Percentiles rank a stretch among this genome's conserved stretches.
Conservation (phyloP, 164 flowering plant genomes). For the Annona squamosa region DNA sequence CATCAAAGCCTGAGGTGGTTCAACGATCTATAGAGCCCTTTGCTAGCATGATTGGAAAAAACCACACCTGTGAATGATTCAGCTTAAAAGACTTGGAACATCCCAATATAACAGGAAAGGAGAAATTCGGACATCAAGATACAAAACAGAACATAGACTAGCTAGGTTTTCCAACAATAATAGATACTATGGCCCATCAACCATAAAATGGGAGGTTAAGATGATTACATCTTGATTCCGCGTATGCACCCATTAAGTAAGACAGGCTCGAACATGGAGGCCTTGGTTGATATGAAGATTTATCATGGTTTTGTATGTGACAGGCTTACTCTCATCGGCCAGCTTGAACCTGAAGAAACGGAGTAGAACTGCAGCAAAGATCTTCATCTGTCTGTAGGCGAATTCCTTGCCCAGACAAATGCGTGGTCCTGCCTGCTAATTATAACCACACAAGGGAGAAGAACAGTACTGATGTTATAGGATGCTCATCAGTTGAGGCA, state of each 20-base stretch:
- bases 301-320: conserved; percentile 54
- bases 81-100: too few species aligned
- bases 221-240: background rate
- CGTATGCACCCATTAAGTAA: conserved; percentile 1
- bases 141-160: background rate
- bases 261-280: conserved; percentile 42
- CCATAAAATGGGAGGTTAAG: background rate
- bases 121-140: too few species aligned
- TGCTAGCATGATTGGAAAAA: too few species aligned
- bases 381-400: conserved; percentile 80
- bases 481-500: background rate
- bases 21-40: too few species aligned
- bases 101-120: too few species aligned
- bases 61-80: too few species aligned
- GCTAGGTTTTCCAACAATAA: background rate
- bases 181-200: background rate
- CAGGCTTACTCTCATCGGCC: conserved; percentile 30
- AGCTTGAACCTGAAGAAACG: conserved; percentile 48
- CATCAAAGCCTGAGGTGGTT: too few species aligned
- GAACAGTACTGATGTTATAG: background rate
- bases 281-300: conserved; percentile 62
- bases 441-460: background rate
- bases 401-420: conserved; percentile 70
- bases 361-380: conserved; percentile 39
- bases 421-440: conserved; percentile 63